These are phyloP conservation scores for Paecilomyces sp. DNA, from an alignment of 2,329 filamentous ascomycete species.

Conservation along the genomic window DNA sequence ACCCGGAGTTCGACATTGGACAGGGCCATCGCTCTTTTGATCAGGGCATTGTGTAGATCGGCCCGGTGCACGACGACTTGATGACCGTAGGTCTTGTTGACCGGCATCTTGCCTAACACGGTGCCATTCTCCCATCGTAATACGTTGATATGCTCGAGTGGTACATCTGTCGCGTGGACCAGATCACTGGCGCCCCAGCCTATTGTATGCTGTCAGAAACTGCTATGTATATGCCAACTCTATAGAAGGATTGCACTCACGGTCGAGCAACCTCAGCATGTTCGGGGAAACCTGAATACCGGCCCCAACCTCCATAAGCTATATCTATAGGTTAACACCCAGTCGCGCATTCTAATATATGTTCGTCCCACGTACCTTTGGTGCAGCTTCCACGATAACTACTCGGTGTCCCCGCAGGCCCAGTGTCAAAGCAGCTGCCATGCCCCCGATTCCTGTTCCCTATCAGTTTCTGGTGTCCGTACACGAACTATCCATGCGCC, in stretches of 20 bases:
- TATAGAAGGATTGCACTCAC: conserved; percentile 18
- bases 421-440: conserved; percentile 27
- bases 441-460: conserved; percentile 25
- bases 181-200: conserved; percentile 27
- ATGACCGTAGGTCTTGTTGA: conserved; percentile 27
- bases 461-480: background rate
- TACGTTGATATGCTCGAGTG: conserved; percentile 27
- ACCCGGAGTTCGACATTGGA: conserved; percentile 22
- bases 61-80: conserved; percentile 29
- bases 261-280: conserved; percentile 66
- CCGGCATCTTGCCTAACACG: conserved; percentile 23
- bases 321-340: conserved; percentile 3
- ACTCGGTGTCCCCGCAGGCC: conserved; percentile 27
- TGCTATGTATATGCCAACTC: background rate
- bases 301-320: conserved; percentile 55
- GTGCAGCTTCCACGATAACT: conserved; percentile 24
- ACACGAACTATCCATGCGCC: background rate
- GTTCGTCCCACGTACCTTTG: conserved; percentile 18
- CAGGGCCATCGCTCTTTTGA: conserved; percentile 19
- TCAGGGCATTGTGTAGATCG: conserved; percentile 27
- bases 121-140: conserved; percentile 27
- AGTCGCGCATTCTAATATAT: background rate
- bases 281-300: conserved; percentile 80
- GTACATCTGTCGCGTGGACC: conserved; percentile 26
- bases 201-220: conserved; percentile 6